Evolutionary conservation across 169 alveolate genomes (phyloP), one percentile per base, ranked within the genome.

Genomic region (Cryptosporidium ryanae): DNA sequence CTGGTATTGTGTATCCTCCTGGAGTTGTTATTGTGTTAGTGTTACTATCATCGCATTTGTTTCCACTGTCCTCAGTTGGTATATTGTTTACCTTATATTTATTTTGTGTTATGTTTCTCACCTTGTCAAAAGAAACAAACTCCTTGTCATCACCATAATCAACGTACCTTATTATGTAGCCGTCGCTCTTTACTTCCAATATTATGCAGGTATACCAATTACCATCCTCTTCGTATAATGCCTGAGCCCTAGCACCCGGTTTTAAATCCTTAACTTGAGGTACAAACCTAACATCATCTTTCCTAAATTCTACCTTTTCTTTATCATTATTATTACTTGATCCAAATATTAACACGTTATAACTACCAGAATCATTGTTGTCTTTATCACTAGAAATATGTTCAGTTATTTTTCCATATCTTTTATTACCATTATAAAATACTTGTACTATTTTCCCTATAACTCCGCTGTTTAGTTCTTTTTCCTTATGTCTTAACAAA

Each of bases 1-100:
- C 87, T 7, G 87, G 87, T 12, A 76, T 55, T 43, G 23, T 76
- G 38, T 76, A 76, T 21, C 87, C 87, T 23, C 54, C 64, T 6
- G 87, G 87, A 76, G 87, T 76, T 17, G 71, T 76, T 34, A 76
- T 44, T 12, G 44, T n/a, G 23, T 67, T 21, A 13, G 13, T 10
- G 4, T 52, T 43, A 18, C 46, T 7, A 7, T 21, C 15, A 21
- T 13, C 0, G 13, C 13, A 10, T 10, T 21, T 18, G 7, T 21
- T 25, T 54, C 13, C 13, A 54, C 13, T 25, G 13, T 7, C 1
- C 13, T 25, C 29, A 0, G 0, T 54, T 54, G 18, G 13, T 0
- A 54, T 54, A 54, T 25, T 18, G 13, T 38, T 38, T n/a, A 52
- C 27, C 27, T 52, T 52, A 52, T 52, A 17, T 32, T 7, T 6